These are phyloP conservation scores for Sapria himalayana DNA, from an alignment of 345 rosid species.

Conservation along the genomic window DNA sequence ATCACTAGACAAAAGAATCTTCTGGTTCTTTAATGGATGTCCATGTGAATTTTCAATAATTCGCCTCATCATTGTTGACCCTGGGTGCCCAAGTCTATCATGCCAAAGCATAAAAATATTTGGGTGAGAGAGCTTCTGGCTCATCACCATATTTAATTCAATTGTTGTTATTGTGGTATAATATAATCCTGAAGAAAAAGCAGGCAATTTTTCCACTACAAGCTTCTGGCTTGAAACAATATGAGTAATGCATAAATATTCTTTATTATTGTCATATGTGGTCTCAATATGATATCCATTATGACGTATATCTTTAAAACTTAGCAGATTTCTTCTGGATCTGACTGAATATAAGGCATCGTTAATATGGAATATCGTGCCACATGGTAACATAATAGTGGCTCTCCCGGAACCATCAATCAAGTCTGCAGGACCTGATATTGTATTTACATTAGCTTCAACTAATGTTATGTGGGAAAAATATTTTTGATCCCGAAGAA, in stretches of 20 bases:
- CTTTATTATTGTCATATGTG: neutral
- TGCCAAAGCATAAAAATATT: no score
- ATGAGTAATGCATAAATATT: slow-evolving; percentile 2
- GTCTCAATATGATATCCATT: slow-evolving; percentile 4
- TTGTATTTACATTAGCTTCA: neutral
- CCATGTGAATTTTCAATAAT: no score
- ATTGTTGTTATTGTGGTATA: no score
- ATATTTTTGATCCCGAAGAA: neutral
- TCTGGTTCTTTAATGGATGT: no score
- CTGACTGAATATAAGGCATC: slow-evolving; percentile 4
- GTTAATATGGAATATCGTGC: neutral
- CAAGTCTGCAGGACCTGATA: neutral
- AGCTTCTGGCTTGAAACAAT: no score
- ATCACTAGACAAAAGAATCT: no score
- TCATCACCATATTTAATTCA: no score
- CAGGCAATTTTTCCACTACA: neutral
- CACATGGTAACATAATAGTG: neutral
- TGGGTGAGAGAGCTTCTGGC: no score
- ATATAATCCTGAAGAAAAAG: no score
- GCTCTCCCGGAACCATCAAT: slow-evolving; percentile 2
- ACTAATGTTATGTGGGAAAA: neutral
- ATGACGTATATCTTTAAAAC: slow-evolving; percentile 1
- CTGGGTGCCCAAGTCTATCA: no score
- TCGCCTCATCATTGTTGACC: no score
- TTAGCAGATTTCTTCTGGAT: neutral